Percentiles rank a stretch among this genome's conserved stretches.
These are phyloP conservation scores for Backusella liffmaniae DNA, from an alignment of 192 early-diverging fungal species.

Conservation along the genomic window DNA sequence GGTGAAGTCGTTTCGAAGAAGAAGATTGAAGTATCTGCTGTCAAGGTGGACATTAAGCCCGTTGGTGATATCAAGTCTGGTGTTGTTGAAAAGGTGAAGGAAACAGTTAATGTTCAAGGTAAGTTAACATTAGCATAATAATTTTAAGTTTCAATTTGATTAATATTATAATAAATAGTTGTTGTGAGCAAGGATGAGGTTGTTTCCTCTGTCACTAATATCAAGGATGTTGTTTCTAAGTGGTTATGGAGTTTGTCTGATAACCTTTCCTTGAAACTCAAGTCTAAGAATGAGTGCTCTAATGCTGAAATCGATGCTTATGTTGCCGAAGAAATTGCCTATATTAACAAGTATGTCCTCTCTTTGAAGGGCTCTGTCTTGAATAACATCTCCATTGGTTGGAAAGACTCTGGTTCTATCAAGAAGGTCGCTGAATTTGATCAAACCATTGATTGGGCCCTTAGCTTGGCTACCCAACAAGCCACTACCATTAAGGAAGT, in stretches of 20 bases:
- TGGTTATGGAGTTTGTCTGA: constrained; percentile 6
- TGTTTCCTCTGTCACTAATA: background rate
- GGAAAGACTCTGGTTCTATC: background rate
- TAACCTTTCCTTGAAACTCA: background rate
- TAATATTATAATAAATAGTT: background rate
- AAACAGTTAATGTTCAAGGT: constrained; percentile 1
- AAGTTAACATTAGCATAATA: background rate
- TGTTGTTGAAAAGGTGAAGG: background rate
- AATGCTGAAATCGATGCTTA: constrained; percentile 3
- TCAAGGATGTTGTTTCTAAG: background rate
- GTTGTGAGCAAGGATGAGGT: background rate
- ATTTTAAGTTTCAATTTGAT: background rate
- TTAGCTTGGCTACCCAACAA: background rate
- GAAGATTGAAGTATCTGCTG: background rate
- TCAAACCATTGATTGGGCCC: background rate
- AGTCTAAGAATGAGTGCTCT: background rate
- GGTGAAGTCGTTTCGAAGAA: background rate
- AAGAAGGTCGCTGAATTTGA: background rate
- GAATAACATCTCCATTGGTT: background rate
- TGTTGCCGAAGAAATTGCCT: constrained; percentile 3
- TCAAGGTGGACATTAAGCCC: background rate
- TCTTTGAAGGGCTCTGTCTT: background rate
- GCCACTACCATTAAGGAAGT: background rate
- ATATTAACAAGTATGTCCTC: background rate
- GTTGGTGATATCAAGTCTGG: background rate